A percentile compares a stretch with the other conserved stretches of the same genome.
phyloP scores from a whole-genome alignment of 345 rosid species.

The Eucalyptus grandis region DNA sequence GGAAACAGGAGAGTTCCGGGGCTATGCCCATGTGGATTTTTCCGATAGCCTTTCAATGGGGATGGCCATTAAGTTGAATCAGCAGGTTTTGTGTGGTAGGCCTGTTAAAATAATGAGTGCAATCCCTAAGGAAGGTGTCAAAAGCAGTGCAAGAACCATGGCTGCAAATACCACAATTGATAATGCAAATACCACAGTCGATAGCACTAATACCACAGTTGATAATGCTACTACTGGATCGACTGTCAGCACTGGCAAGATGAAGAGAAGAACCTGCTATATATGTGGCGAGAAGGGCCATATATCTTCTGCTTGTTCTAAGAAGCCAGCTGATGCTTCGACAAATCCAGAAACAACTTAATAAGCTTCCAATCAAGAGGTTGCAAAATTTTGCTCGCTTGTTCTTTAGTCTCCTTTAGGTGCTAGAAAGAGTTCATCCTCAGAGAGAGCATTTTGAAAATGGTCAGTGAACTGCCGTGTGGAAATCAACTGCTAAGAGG shows the following conservation, averaged over 20 bases:
- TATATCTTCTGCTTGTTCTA: conserved; percentile 65
- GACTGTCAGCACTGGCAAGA: conserved; percentile 35
- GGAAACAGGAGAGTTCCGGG: conserved; percentile 77
- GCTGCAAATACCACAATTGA: background rate
- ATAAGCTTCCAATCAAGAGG: background rate
- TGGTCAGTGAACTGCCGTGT: background rate
- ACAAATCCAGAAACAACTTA: background rate
- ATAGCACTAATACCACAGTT: background rate
- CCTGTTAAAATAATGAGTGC: conserved; percentile 86
- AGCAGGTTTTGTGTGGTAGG: conserved; percentile 57
- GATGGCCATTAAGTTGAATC: conserved; percentile 81
- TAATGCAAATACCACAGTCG: background rate
- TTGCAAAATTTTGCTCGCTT: background rate
- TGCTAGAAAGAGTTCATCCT: background rate
- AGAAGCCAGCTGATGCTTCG: background rate
- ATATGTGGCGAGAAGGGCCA: conserved; percentile 80
- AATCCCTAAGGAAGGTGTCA: conserved; percentile 27
- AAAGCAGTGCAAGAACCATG: background rate
- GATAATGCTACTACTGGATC: background rate
- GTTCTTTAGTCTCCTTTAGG: background rate
- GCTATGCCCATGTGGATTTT: conserved; percentile 86
- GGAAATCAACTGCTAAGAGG: background rate
- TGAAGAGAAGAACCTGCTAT: conserved; percentile 65
- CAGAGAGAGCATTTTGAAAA: background rate
- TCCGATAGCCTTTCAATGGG: conserved; percentile 42